Percentiles rank a stretch among this genome's conserved stretches.
Conservation (phyloP, 1,139 yeast genomes). For the Tardiomyces depauwii region DNA sequence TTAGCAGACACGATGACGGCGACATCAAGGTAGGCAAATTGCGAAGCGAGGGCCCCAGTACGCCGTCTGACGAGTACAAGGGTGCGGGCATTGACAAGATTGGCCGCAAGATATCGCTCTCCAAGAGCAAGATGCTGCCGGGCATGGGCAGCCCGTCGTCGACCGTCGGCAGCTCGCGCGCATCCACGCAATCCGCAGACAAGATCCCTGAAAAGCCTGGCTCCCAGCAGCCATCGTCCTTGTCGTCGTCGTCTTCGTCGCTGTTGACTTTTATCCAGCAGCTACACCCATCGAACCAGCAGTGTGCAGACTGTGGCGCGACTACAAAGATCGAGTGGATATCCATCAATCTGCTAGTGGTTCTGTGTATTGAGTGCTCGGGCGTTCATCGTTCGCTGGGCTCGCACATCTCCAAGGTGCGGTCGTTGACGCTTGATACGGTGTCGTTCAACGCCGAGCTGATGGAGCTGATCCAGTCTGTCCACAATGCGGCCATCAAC, state of each 20-base stretch:
- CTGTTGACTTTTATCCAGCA: constrained; percentile 3
- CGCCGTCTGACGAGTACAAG: not conserved
- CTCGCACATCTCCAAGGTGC: constrained; percentile 57
- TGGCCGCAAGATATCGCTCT: constrained; percentile 12
- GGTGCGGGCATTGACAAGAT: not conserved
- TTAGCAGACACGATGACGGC: not conserved
- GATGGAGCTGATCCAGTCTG: constrained; percentile 42
- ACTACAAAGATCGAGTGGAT: constrained; percentile 71
- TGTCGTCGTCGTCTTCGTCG: not conserved
- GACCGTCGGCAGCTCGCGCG: not conserved
- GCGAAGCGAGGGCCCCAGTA: not conserved
- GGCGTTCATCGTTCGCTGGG: constrained; percentile 69
- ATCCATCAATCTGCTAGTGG: constrained; percentile 60
- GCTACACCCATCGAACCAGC: constrained; percentile 41
- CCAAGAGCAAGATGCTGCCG: constrained; percentile 1
- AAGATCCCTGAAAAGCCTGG: not conserved
- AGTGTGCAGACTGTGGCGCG: constrained; percentile 74
- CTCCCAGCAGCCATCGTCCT: not conserved
- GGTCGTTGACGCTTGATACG: constrained; percentile 71
- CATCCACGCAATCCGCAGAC: not conserved
- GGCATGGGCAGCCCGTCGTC: not conserved
- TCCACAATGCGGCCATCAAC: constrained; percentile 58
- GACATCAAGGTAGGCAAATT: not conserved
- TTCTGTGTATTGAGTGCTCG: constrained; percentile 76
- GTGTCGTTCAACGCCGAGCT: constrained; percentile 53